phyloP scores from a whole-genome alignment of 2,329 filamentous ascomycete species.

The Metarhizium sp. region DNA sequence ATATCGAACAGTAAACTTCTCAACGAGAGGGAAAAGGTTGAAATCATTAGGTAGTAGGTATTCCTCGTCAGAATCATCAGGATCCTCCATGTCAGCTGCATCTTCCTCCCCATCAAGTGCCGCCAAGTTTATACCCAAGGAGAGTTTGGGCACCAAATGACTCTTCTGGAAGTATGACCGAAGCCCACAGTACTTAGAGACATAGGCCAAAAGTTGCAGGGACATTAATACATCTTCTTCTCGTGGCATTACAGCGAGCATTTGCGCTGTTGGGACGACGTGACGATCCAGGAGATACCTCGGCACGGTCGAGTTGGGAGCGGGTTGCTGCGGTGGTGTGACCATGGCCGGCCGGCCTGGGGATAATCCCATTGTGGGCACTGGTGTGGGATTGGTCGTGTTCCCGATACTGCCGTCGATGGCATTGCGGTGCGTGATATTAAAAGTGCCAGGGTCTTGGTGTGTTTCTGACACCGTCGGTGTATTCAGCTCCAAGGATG shows the following conservation, averaged over 20 bases:
- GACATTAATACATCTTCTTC: conserved; percentile 99
- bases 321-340: conserved; percentile 64
- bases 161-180: conserved; percentile 92
- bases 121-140: conserved; percentile 77
- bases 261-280: conserved; percentile 58
- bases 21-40: conserved; percentile 96
- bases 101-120: conserved; percentile 64
- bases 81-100: conserved; percentile 29
- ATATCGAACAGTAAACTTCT: conserved; percentile 95
- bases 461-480: conserved; percentile 70
- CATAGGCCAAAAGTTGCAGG: conserved; percentile 88
- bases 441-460: conserved; percentile 82
- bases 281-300: conserved; percentile 71
- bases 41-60: conserved; percentile 89
- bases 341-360: conserved; percentile 61
- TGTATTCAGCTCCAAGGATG: conserved; percentile 64
- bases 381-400: conserved; percentile 54
- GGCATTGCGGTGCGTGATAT: conserved; percentile 78
- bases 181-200: conserved; percentile 97
- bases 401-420: conserved; percentile 81
- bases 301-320: conserved; percentile 63
- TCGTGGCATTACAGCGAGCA: conserved; percentile 84
- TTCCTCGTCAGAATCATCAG: conserved; percentile 65
- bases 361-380: conserved; percentile 62
- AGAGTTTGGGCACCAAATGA: conserved; percentile 84